A percentile compares a stretch with the other conserved stretches of the same genome.
Conservation (phyloP, 2,329 filamentous ascomycete genomes). For the Amesomyces nigricolor region DNA sequence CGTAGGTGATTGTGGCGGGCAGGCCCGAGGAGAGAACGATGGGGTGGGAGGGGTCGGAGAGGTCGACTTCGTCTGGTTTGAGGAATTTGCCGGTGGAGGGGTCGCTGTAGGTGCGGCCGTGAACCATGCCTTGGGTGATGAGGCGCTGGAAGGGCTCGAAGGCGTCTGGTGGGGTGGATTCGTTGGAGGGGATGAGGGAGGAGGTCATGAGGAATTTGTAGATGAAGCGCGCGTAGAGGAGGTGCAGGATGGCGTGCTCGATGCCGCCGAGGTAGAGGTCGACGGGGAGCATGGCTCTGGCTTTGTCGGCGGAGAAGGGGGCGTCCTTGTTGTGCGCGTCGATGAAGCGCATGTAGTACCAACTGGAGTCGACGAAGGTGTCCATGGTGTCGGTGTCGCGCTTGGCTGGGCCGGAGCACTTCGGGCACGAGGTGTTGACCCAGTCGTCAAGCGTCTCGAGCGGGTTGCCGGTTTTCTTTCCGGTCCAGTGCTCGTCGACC, state of each 20-base stretch:
- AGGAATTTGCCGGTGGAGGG: conserved; percentile 71
- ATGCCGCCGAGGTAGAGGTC: conserved; percentile 87
- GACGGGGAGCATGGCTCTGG: conserved; percentile 60
- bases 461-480: conserved; percentile 68
- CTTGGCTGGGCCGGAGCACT: conserved; percentile 63
- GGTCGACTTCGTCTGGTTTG: conserved; percentile 67
- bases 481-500: conserved; percentile 62
- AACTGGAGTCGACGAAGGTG: conserved; percentile 91
- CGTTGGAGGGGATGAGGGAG: conserved; percentile 39
- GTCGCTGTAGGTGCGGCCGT: conserved; percentile 76
- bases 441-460: conserved; percentile 67
- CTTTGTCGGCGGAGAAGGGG: conserved; percentile 57
- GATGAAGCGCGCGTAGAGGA: conserved; percentile 84
- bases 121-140: conserved; percentile 88
- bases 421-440: conserved; percentile 69
- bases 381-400: conserved; percentile 95
- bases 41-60: conserved; percentile 50
- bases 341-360: conserved; percentile 81
- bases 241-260: conserved; percentile 84
- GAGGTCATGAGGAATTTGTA: conserved; percentile 74
- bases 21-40: conserved; percentile 57
- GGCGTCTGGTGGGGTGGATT: conserved; percentile 30
- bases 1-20: conserved; percentile 59
- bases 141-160: conserved; percentile 78
- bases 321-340: conserved; percentile 60